A percentile compares a stretch with the other conserved stretches of the same genome.
phyloP scores from a whole-genome alignment of 2,329 filamentous ascomycete species.

The Macrophomina tecta region DNA sequence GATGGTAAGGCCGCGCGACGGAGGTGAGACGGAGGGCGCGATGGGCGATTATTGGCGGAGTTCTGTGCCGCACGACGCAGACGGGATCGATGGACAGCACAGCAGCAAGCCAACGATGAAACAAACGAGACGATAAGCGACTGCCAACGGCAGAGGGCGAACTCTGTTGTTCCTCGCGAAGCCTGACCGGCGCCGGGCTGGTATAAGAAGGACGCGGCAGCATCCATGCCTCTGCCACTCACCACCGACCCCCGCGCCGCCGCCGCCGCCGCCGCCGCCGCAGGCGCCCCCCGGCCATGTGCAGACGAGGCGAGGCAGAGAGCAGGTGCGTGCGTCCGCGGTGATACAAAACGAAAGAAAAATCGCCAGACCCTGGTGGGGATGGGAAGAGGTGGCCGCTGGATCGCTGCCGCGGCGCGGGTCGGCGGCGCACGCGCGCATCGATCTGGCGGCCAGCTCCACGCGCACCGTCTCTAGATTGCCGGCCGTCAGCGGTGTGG shows the following conservation, averaged over 20 bases:
- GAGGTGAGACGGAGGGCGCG: slow-evolving; percentile 9
- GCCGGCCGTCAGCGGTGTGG: slow-evolving; percentile 15
- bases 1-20: slow-evolving; percentile 16
- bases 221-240: background rate
- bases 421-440: slow-evolving; percentile 13
- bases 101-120: slow-evolving; percentile 11
- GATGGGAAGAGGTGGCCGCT: slow-evolving; percentile 2
- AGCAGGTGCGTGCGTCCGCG: slow-evolving; percentile 12
- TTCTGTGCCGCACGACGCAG: slow-evolving; percentile 11
- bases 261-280: background rate
- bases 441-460: slow-evolving; percentile 12
- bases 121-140: slow-evolving; percentile 24
- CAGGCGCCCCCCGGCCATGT: slow-evolving; percentile 5
- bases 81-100: slow-evolving; percentile 16
- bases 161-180: slow-evolving; percentile 15
- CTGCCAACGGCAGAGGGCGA: background rate
- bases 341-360: slow-evolving; percentile 26
- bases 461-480: background rate
- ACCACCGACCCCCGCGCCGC: background rate
- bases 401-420: slow-evolving; percentile 10
- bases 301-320: slow-evolving; percentile 20
- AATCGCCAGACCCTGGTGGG: slow-evolving; percentile 16
- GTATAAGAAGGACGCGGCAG: slow-evolving; percentile 18
- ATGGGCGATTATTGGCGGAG: slow-evolving; percentile 23
- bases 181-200: slow-evolving; percentile 21